Base-by-base conservation (phyloP, 2,329 filamentous ascomycete genomes). In the Phaeophleospora eucalypticola region DNA sequence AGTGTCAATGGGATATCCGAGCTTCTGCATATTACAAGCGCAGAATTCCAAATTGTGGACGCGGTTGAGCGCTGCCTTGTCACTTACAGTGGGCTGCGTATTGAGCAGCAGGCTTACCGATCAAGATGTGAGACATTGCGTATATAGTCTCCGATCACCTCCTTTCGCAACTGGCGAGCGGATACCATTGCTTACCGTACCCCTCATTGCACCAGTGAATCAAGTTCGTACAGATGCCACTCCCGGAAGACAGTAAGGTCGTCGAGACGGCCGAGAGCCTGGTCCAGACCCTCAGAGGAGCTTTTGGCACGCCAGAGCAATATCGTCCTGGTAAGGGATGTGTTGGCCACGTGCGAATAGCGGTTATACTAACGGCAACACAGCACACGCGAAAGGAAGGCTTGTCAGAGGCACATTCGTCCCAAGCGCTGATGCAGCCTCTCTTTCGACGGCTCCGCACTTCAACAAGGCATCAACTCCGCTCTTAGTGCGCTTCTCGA, bases 321-420 rank as follows among this genome's bases (percentile, higher is more conserved):
- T 54, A 54, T 42, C 49, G 58, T 17, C 57, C 59, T 48, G 58
- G 60, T 57, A 45, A 41, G 17, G n/a, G 10, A 15, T n/a, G 2
- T 18, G 9, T 3, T 36, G 9, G 20, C 51, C 42, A 52, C 41
- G 20, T 36, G 40, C 29, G 33, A 4, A 29, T 14, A n/a, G 4
- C 4, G 29, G 36, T 47, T 36, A 32, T 15, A 4, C 1, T 35
- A 18, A 15, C n/a, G n/a, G 24, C 24, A 15, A 16, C 4, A 35
- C 48, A 78, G 77, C 76, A 8, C 78, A 82, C 51, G 77, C 78
- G 15, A 74, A 76, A 63, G 78, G 78, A 10, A 61, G 71, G 21
- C 67, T 81, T 32, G 61, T 78, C 9, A 73, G 63, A 4, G 78
- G 79, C 24, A 74, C 66, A 17, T 82, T 81, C 61, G 73, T 65